These are phyloP conservation scores for Phaeosphaeria sp. DNA, from an alignment of 2,329 filamentous ascomycete species.

Conservation along the genomic window DNA sequence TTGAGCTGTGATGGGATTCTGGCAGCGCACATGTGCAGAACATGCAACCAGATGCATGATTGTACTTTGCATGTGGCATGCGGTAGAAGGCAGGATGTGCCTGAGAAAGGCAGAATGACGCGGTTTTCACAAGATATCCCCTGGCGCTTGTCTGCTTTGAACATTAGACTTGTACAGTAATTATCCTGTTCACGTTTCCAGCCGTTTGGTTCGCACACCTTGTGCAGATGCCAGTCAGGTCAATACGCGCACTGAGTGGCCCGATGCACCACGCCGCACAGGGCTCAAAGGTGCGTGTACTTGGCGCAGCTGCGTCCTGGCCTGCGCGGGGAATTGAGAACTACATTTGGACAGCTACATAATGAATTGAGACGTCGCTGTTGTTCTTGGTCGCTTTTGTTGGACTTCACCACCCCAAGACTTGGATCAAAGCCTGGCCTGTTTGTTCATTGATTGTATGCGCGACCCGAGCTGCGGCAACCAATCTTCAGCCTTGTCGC, in stretches of 20 bases:
- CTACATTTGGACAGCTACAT: not conserved
- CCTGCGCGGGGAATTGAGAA: not conserved
- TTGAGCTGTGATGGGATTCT: not conserved
- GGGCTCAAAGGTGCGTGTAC: not conserved
- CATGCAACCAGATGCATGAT: not conserved
- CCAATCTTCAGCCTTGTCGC: not conserved
- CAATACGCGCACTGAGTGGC: constrained; percentile 2
- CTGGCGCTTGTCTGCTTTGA: constrained; percentile 14
- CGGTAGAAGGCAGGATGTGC: not conserved
- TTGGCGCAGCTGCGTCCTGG: constrained; percentile 5
- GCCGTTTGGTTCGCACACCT: not conserved
- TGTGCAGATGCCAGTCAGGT: constrained; percentile 7
- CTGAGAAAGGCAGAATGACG: not conserved
- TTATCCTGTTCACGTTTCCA: not conserved
- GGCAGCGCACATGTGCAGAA: constrained; percentile 3
- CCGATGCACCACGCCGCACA: constrained; percentile 14
- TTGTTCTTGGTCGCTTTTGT: too few relatives aligned
- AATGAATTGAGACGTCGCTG: not conserved
- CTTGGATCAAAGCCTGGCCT: not conserved
- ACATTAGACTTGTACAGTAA: constrained; percentile 5
- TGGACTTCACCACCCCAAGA: not conserved
- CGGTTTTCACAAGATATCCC: constrained; percentile 18
- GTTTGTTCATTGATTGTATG: not conserved
- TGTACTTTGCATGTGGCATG: not conserved
- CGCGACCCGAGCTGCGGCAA: too few relatives aligned